Evolutionary conservation across 805 yeast species (phyloP), one percentile per base, ranked within the genome.

Genomic region (Metschnikowia borealis): DNA sequence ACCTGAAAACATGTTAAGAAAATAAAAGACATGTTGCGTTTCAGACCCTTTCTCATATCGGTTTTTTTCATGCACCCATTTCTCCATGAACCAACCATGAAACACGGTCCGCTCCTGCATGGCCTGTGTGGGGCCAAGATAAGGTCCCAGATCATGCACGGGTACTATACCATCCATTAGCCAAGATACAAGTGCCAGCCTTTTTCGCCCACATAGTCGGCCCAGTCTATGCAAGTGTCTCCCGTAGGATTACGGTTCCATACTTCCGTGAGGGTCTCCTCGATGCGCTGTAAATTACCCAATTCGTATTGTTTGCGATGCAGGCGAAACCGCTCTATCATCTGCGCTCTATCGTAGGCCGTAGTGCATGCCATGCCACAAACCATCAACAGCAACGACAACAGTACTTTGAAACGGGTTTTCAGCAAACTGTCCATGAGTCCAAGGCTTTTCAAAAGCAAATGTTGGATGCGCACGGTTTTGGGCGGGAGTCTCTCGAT

Each of bases 351-450:
- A 51, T 67, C 70, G 44, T 46, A 47, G 5, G 58, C 49, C n/a
- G 58, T 58, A 42, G 62, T 54, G 53, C 70, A 66, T 3, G 65
- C 58, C 29, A 68, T 59, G 5, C 73, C 74, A 50, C 71, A 67
- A 10, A 67, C 62, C 34, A 68, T 52, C 20, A 58, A 34, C 56
- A 50, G 54, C 21, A 58, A 52, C 17, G 59, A 51, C n/a, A 58
- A 52, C 20, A 59, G 40, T 23, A 52, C 60, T 32, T 51, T 53
- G 31, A 57, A 38, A 26, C 41, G 51, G 5, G 60, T 52, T 3
- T 43, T 31, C 33, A 52, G 49, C 29, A 58, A 46, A 10, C 23
- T 5, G 36, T 57, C 60, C 5, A 58, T 36, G 8, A 51, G 43
- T 20, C 15, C 29, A 20, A 57, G 49, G n/a, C 55, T 49, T 15